phyloP scores from a whole-genome alignment of 2,329 filamentous ascomycete genomes.

The Tolypocladium paradoxum region DNA sequence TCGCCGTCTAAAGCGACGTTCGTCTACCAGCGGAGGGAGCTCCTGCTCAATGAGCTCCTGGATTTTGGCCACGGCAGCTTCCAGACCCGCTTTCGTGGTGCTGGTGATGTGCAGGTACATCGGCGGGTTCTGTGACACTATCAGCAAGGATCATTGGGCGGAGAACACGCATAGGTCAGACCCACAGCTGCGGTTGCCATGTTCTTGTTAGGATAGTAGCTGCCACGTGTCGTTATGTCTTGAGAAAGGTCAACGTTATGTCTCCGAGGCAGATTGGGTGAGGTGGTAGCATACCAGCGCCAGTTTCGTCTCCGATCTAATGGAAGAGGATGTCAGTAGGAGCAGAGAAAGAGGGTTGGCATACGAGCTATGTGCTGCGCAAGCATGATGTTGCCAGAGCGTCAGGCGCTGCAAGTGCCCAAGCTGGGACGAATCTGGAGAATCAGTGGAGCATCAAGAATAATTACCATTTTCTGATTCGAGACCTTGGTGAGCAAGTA shows the following conservation, averaged over 20 bases:
- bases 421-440: constrained; percentile 22
- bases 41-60: constrained; percentile 95
- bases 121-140: constrained; percentile 61
- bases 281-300: constrained; percentile 77
- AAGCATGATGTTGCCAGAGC: constrained; percentile 55
- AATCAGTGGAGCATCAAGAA: constrained; percentile 33
- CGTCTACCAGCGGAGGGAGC: constrained; percentile 87
- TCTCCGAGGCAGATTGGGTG: constrained; percentile 23
- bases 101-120: constrained; percentile 93
- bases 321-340: constrained; percentile 86
- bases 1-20: constrained; percentile 78
- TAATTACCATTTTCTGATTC: constrained; percentile 99
- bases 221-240: constrained; percentile 98
- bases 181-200: constrained; percentile 90
- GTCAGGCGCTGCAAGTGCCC: constrained; percentile 29
- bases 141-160: constrained; percentile 1
- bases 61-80: constrained; percentile 77
- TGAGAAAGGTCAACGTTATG: constrained; percentile 41
- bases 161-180: constrained; percentile 7
- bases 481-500: constrained; percentile 95
- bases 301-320: constrained; percentile 99
- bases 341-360: constrained; percentile 60
- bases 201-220: constrained; percentile 93
- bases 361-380: constrained; percentile 56
- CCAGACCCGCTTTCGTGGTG: constrained; percentile 82